These are phyloP conservation scores for Phytophthora palmivora DNA, from an alignment of 352 stramenopile genomes.

Conservation along the genomic window DNA sequence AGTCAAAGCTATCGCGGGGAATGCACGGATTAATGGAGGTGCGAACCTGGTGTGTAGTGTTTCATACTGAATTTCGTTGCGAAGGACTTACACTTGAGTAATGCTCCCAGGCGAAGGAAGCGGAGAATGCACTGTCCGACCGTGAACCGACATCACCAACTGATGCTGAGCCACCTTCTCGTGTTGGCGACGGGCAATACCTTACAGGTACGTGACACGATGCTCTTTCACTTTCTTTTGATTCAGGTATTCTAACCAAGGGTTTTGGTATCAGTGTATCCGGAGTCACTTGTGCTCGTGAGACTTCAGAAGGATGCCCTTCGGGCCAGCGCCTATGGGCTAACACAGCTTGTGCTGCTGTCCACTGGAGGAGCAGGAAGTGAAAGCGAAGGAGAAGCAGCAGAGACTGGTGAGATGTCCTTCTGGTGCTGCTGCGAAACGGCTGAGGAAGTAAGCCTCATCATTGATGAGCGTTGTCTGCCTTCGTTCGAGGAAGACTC, in stretches of 20 bases:
- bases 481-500: conserved; percentile 70
- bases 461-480: conserved; percentile 79
- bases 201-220: conserved; percentile 54
- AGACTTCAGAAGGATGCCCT: conserved; percentile 80
- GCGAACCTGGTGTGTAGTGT: background rate
- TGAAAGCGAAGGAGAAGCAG: conserved; percentile 23
- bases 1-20: conserved; percentile 79
- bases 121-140: conserved; percentile 47
- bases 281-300: conserved; percentile 78
- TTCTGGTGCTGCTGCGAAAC: conserved; percentile 91
- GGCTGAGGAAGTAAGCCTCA: conserved; percentile 83
- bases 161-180: conserved; percentile 27
- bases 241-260: conserved; percentile 1
- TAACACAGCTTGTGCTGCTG: conserved; percentile 81
- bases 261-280: conserved; percentile 57
- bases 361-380: conserved; percentile 37
- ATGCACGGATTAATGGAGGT: conserved; percentile 87
- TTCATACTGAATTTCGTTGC: background rate
- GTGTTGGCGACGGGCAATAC: conserved; percentile 79
- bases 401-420: conserved; percentile 40
- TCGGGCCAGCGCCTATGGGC: conserved; percentile 72
- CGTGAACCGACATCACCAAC: conserved; percentile 27
- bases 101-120: conserved; percentile 56
- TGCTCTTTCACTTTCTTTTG: conserved; percentile 1
- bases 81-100: background rate